Percentiles rank a stretch among this genome's conserved stretches.
phyloP scores from a whole-genome alignment of 495 filamentous ascomycete genomes.

The Penicillium subrubescens region DNA sequence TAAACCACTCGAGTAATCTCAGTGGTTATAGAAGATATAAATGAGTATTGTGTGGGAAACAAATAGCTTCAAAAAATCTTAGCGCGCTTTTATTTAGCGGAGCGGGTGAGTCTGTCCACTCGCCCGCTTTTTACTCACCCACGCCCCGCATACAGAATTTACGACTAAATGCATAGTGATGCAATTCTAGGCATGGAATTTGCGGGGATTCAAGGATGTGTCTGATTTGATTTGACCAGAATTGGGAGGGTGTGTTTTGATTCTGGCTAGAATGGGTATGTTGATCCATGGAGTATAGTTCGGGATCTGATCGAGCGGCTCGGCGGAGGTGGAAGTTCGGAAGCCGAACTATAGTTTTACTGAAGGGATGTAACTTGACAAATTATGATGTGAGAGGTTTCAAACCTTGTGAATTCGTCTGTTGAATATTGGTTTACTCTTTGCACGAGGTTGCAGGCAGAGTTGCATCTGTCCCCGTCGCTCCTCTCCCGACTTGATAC shows the following conservation, averaged over 20 bases:
- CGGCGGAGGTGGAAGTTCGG: not conserved
- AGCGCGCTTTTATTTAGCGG: not conserved
- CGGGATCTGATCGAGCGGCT: not conserved
- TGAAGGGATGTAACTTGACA: not conserved
- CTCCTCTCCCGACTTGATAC: too few relatives aligned
- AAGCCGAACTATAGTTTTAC: not conserved
- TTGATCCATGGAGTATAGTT: slow-evolving; percentile 3
- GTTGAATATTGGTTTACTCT: not conserved
- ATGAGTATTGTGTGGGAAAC: not conserved
- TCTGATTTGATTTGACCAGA: not conserved
- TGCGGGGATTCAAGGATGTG: not conserved
- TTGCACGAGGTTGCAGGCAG: not conserved
- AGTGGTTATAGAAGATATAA: not conserved
- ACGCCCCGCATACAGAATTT: not conserved
- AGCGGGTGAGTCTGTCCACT: not conserved
- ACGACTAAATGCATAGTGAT: not conserved
- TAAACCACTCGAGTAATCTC: not conserved
- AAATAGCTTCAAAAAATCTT: not conserved
- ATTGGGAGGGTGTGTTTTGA: not conserved
- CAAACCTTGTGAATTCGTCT: not conserved
- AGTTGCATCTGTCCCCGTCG: too few relatives aligned
- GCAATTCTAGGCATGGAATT: not conserved
- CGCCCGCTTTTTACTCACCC: not conserved
- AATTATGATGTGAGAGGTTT: not conserved
- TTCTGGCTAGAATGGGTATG: not conserved